Evolutionary conservation across 345 rosid genomes (phyloP).

Genomic region (Eucalyptus sp.): DNA sequence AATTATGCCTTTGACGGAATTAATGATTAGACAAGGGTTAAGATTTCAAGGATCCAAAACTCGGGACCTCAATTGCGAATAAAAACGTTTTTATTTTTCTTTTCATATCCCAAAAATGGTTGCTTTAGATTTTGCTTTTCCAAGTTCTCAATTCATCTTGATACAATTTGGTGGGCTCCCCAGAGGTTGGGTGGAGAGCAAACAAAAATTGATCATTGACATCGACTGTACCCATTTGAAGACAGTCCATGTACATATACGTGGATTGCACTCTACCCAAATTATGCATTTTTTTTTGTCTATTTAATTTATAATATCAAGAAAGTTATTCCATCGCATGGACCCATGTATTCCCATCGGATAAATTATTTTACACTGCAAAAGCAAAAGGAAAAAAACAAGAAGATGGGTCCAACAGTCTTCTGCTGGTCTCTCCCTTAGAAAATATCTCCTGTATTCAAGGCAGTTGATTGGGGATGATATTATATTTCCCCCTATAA

Average conservation of each 20-base stretch:
- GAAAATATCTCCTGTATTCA: neutral
- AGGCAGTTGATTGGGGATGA: neutral
- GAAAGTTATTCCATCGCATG: neutral
- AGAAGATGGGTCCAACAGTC: neutral
- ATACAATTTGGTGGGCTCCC: neutral
- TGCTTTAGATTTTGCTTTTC: neutral
- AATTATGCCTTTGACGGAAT: neutral
- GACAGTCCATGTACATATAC: neutral
- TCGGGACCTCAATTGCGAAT: fast-evolving
- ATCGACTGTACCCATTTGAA: neutral
- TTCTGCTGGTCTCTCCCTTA: neutral
- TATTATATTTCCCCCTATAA: neutral
- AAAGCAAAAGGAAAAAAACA: neutral
- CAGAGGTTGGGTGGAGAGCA: neutral
- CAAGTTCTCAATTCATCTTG: neutral
- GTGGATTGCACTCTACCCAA: neutral
- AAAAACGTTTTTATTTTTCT: neutral
- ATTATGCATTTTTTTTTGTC: neutral
- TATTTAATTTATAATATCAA: neutral
- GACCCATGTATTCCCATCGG: neutral
- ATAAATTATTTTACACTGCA: neutral
- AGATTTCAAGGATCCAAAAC: neutral
- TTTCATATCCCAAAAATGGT: neutral
- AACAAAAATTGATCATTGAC: neutral
- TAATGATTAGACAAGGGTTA: neutral